Base-by-base conservation (phyloP, 441 rosid species). In the Metrosideros polymorpha region DNA sequence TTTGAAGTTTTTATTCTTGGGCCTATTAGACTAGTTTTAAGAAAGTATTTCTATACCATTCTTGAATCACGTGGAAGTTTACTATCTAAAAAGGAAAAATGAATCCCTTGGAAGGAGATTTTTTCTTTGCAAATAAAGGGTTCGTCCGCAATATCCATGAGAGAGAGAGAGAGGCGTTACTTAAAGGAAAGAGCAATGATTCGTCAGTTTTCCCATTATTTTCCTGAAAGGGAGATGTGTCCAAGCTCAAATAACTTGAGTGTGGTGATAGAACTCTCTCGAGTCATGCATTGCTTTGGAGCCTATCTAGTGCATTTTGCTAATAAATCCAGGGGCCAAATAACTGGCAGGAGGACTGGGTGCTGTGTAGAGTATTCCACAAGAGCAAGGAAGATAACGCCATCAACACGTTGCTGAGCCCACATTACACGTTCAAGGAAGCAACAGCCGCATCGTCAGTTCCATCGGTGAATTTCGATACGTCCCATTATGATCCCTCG, bases 301-400 rank as follows among this genome's bases (percentile, higher is more conserved):
- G 79, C 39, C 79, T 22, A 10, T 71, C 55, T 13, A 27, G 79
- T 82, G 2, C 35, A 55, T 45, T 7, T 45, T n/a, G 56, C 45
- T 82, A 17, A 82, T 86, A 15, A 39, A 39, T 39, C 47, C 79
- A 22, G n/a, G 39, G 79, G 79, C 79, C 79, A 39, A 39, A 71
- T 22, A 27, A 22, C 8, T 53, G 57, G 45, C 96, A 97, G 99
- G 99, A 97, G 92, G 99, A 97, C 82, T 97, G 99, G 99, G 99
- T 96, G 39, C 53, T 97, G 79, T 97, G 98, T 87, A 93, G 99
- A 92, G 99, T 97, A 42, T 96, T 96, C 79, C 92, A 94, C 91
- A 95, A 95, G 90, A 88, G 96, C 91, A 94, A 92, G 84, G 93
- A 85, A 57, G 57, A 85, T 29, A 77, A 87, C 86, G 92, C 87